Base-by-base conservation (phyloP, 208 protist genomes). In the Vickermania ingenoplastis region DNA sequence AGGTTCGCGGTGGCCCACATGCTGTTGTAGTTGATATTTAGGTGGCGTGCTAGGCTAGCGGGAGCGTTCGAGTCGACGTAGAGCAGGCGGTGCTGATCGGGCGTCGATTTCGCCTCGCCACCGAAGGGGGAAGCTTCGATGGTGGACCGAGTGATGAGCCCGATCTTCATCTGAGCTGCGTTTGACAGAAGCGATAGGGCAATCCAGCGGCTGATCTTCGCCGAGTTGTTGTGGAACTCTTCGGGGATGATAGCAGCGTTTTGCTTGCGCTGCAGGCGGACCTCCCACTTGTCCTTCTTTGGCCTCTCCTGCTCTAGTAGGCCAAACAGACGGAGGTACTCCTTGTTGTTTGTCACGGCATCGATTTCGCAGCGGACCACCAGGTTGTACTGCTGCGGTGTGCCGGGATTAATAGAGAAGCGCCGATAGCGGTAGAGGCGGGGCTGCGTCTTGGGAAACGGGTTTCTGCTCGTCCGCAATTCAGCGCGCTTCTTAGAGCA, bases 141-240 rank as follows among this genome's bases (percentile, higher is more conserved):
- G 25, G 56, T 51, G 14, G 13, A 60, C 57, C 85, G 81, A 0
- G 83, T 69, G 21, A 95, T 64, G 61, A 92, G 87, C 17, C 83
- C 89, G 65, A 95, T 83, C 69, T 88, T 92, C 72, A 95, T 88
- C 48, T 77, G 50, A 23, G 70, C 61, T 3, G 79, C 83, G 23
- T 72, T 75, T 21, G 83, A 85, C 24, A 95, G 67, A 24, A 86
- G 61, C 41, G 81, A 89, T 26, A 92, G 83, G 23, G 83, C 81
- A n/a, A 86, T 73, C 86, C 89, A 95, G 57, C 89, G 89, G 13
- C 75, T 66, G 57, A 95, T 89, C 64, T 95, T 95, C 65, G 75
- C 77, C 31, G 63, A 52, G 53, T 95, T 92, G 25, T 62, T 52
- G 45, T 70, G 55, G 68, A 81, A 91, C 65, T 84, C 83, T 26